These are phyloP conservation scores for Cladosporium phlei DNA, from an alignment of 2,329 filamentous ascomycete species.

Conservation along the genomic window DNA sequence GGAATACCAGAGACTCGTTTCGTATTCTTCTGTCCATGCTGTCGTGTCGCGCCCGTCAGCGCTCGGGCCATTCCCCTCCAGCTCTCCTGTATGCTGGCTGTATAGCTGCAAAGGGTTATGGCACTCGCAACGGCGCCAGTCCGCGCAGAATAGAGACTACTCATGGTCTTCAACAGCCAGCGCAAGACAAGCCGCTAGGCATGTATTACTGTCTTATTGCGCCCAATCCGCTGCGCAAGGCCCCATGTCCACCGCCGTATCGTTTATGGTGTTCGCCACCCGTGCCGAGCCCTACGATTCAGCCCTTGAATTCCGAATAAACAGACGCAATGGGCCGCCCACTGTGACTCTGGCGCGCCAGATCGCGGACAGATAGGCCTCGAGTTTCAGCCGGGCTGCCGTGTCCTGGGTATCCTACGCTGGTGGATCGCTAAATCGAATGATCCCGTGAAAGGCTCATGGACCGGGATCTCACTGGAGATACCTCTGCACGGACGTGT, in stretches of 20 bases:
- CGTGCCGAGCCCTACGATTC: slow-evolving; percentile 1
- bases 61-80: too few relatives aligned
- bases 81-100: too few relatives aligned
- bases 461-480: slow-evolving; percentile 1
- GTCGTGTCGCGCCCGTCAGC: slow-evolving; percentile 1
- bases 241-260: slow-evolving; percentile 11
- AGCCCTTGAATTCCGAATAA: neutral
- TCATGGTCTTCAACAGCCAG: slow-evolving; percentile 9
- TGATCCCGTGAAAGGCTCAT: neutral
- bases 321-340: neutral
- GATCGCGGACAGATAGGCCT: slow-evolving; percentile 1
- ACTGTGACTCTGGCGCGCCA: neutral
- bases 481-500: slow-evolving; percentile 8
- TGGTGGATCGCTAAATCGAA: slow-evolving; percentile 1
- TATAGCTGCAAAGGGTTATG: neutral
- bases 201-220: slow-evolving; percentile 11
- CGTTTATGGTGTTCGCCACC: slow-evolving; percentile 5
- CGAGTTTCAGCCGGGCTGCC: slow-evolving; percentile 5
- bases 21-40: slow-evolving; percentile 2
- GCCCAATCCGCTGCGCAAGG: slow-evolving; percentile 7
- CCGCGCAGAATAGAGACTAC: slow-evolving; percentile 4
- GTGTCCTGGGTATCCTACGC: slow-evolving; percentile 8
- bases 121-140: slow-evolving; percentile 1
- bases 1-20: neutral
- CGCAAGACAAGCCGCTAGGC: slow-evolving; percentile 12